Conservation (phyloP, 2,329 filamentous ascomycete species). For the Torrubiella hemipterigena region DNA sequence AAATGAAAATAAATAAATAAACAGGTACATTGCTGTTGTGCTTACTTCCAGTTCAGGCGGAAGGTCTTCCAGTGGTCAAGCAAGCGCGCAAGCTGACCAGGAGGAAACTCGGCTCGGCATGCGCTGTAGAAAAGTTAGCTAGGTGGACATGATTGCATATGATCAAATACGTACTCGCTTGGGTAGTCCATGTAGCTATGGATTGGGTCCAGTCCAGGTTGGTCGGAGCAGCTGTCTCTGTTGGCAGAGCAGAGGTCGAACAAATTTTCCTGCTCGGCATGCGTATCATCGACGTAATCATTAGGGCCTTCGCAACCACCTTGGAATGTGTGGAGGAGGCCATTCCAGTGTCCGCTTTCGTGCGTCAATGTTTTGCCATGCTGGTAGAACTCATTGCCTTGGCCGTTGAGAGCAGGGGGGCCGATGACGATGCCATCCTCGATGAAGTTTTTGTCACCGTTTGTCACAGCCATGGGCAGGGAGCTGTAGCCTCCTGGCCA, state of each 20-base stretch:
- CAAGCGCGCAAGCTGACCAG: too few relatives aligned
- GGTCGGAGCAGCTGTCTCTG: conserved; percentile 14
- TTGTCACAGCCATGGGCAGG: neutral
- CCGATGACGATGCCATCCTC: conserved; percentile 22
- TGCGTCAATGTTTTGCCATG: conserved; percentile 9
- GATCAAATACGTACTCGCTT: too few relatives aligned
- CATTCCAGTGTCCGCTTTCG: conserved; percentile 9
- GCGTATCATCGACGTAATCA: conserved; percentile 25
- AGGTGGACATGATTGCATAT: too few relatives aligned
- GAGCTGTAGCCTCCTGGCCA: neutral
- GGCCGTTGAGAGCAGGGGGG: conserved; percentile 18
- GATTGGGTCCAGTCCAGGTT: conserved; percentile 13
- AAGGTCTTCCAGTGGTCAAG: too few relatives aligned
- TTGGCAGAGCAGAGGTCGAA: conserved; percentile 18
- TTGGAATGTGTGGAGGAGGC: conserved; percentile 12
- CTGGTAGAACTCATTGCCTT: conserved; percentile 16
- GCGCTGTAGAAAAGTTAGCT: too few relatives aligned
- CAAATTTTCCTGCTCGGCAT: conserved; percentile 17
- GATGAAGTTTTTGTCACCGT: conserved; percentile 12
- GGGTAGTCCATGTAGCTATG: conserved; percentile 18
- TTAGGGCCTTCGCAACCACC: conserved; percentile 18
- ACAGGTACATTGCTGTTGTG: too few relatives aligned
- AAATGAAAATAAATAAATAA: too few relatives aligned
- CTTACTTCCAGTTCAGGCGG: too few relatives aligned
- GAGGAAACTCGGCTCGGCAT: too few relatives aligned